phyloP scores from a whole-genome alignment of 1,139 yeast species.

The Blastobotrys aristatus region DNA sequence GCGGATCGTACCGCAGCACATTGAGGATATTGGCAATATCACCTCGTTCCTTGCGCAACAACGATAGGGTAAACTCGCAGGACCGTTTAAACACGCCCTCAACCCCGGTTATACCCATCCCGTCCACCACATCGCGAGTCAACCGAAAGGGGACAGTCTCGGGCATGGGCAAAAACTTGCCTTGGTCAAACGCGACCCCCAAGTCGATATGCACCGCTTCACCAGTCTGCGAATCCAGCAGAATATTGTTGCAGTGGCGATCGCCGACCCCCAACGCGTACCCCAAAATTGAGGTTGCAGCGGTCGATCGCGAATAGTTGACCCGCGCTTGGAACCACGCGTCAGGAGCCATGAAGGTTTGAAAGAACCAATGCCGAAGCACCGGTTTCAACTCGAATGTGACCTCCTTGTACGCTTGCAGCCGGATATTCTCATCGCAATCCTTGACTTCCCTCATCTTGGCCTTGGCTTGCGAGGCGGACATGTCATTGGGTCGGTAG shows the following conservation, averaged over 20 bases:
- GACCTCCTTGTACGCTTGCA: constrained; percentile 49
- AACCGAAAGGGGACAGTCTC: constrained; percentile 91
- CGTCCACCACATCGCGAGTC: constrained; percentile 88
- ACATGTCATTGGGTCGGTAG: constrained; percentile 42
- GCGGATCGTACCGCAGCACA: constrained; percentile 86
- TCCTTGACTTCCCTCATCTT: constrained; percentile 58
- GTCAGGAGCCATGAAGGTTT: constrained; percentile 49
- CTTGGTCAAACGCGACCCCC: constrained; percentile 91
- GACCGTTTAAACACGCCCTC: constrained; percentile 69
- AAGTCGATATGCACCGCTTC: constrained; percentile 94
- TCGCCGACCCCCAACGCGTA: constrained; percentile 89
- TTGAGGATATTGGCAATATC: constrained; percentile 78
- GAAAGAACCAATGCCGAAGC: constrained; percentile 64
- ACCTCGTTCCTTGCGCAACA: constrained; percentile 59
- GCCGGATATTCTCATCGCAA: constrained; percentile 43
- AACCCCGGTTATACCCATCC: constrained; percentile 79
- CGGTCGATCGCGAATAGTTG: constrained; percentile 71
- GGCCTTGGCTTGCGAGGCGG: constrained; percentile 55
- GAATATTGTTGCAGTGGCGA: constrained; percentile 84
- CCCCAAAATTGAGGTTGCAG: constrained; percentile 83
- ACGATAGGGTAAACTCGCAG: constrained; percentile 69
- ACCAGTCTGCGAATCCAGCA: constrained; percentile 73
- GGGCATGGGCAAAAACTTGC: constrained; percentile 75
- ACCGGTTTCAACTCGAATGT: constrained; percentile 57
- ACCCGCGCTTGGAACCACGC: constrained; percentile 67